Conservation (phyloP, 805 yeast genomes). For the Debaryomyces hansenii region DNA sequence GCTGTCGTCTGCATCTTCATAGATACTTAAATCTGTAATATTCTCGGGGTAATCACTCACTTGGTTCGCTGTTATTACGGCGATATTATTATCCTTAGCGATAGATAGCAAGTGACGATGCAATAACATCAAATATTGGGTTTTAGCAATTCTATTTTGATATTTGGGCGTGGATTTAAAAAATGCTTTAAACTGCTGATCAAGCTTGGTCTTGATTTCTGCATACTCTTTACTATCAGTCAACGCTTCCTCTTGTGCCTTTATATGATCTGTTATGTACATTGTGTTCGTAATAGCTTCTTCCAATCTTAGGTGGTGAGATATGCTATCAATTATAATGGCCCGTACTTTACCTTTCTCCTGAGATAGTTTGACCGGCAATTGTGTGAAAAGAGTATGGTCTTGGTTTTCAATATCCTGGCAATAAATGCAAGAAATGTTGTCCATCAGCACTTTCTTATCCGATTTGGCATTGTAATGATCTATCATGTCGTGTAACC, state of each 20-base stretch:
- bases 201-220: constrained; percentile 14
- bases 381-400: constrained; percentile 66
- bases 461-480: constrained; percentile 4
- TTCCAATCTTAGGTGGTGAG: constrained; percentile 76
- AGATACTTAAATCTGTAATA: constrained; percentile 1
- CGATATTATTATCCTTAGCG: constrained; percentile 49
- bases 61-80: constrained; percentile 76
- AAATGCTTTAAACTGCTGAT: constrained; percentile 18
- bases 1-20: constrained; percentile 22
- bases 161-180: constrained; percentile 22
- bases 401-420: constrained; percentile 72
- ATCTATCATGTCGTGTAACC: constrained; percentile 42
- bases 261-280: constrained; percentile 25
- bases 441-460: constrained; percentile 20
- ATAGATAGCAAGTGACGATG: constrained; percentile 50
- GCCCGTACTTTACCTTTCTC: constrained; percentile 44
- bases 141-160: constrained; percentile 36
- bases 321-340: constrained; percentile 76
- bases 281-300: constrained; percentile 34
- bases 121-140: constrained; percentile 41
- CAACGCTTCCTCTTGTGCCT: constrained; percentile 16
- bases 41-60: constrained; percentile 60
- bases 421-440: constrained; percentile 56
- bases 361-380: constrained; percentile 50
- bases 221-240: constrained; percentile 10